Evolutionary conservation across 176 grass and related monocot species (phyloP).

Genomic region (Dendrocalamus sinicus): DNA sequence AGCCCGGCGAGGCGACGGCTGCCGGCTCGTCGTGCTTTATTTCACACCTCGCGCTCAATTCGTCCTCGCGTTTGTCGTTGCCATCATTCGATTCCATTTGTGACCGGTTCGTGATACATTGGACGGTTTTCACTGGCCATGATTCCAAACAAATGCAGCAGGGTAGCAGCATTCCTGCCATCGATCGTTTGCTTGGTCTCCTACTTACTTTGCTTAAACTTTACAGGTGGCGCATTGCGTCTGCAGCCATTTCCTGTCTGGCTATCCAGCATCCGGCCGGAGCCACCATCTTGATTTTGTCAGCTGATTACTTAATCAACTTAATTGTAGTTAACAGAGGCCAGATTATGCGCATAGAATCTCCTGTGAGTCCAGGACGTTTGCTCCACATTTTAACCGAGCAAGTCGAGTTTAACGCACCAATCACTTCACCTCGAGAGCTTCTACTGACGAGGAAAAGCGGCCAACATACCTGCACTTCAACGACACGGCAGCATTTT

Average conservation of each 20-base stretch:
- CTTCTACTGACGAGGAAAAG: not conserved
- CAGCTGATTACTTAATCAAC: not conserved
- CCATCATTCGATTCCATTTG: slow-evolving; percentile 30
- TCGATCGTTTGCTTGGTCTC: not conserved
- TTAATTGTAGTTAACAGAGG: not conserved
- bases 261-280: not conserved
- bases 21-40: slow-evolving; percentile 41
- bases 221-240: slow-evolving; percentile 26
- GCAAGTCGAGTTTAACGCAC: not conserved
- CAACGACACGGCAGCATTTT: not conserved
- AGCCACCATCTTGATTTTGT: slow-evolving; percentile 7
- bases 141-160: not conserved
- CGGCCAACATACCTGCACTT: not conserved
- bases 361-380: not conserved
- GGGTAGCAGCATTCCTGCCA: not conserved
- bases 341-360: not conserved
- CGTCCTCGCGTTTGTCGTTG: slow-evolving; percentile 19
- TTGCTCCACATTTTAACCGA: no score
- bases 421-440: not conserved
- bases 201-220: not conserved
- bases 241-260: not conserved
- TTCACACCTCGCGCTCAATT: slow-evolving; percentile 8
- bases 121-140: not conserved
- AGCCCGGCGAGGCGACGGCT: slow-evolving; percentile 49
- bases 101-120: not conserved